A percentile compares a stretch with the other conserved stretches of the same genome.
These are phyloP conservation scores for Geotrichum fermentans DNA, from an alignment of 1,139 yeast species.

Conservation along the genomic window DNA sequence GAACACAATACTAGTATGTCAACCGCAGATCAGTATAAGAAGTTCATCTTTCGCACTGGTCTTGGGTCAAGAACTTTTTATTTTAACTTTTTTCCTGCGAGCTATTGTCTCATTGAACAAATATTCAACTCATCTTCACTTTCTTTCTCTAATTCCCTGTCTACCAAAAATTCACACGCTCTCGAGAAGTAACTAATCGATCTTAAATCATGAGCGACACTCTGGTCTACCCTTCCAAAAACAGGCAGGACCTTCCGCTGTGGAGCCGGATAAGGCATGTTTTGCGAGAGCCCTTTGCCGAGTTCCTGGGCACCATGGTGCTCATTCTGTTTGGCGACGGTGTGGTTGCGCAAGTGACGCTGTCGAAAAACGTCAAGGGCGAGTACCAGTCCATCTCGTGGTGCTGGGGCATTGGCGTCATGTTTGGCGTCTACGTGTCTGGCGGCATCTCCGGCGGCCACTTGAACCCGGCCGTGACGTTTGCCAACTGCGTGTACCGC, in stretches of 20 bases:
- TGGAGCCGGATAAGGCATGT: slow-evolving; percentile 28
- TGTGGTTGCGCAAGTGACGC: slow-evolving; percentile 43
- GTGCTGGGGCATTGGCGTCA: slow-evolving; percentile 51
- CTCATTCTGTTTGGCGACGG: slow-evolving; percentile 46
- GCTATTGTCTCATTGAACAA: too few relatives aligned
- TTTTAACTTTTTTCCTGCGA: too few relatives aligned
- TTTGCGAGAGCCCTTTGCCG: slow-evolving; percentile 39
- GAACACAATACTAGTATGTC: too few relatives aligned
- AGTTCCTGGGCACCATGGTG: slow-evolving; percentile 46
- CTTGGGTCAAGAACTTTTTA: not conserved
- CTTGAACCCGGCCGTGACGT: slow-evolving; percentile 36
- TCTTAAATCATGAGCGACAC: slow-evolving; percentile 15
- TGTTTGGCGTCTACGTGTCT: slow-evolving; percentile 41
- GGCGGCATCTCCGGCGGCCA: slow-evolving; percentile 37
- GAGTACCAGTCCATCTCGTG: slow-evolving; percentile 42
- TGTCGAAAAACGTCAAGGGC: slow-evolving; percentile 40
- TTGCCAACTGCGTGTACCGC: slow-evolving; percentile 32
- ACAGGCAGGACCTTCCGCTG: slow-evolving; percentile 15
- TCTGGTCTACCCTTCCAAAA: slow-evolving; percentile 12
- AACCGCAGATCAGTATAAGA: too few relatives aligned
- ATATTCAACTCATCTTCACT: not conserved
- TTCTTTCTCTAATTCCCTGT: not conserved
- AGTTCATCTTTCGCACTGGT: too few relatives aligned
- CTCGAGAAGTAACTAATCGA: too few relatives aligned
- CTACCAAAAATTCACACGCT: too few relatives aligned